Base-by-base conservation (phyloP, 2,329 filamentous ascomycete genomes). In the Paraconiothyrium brasiliense region DNA sequence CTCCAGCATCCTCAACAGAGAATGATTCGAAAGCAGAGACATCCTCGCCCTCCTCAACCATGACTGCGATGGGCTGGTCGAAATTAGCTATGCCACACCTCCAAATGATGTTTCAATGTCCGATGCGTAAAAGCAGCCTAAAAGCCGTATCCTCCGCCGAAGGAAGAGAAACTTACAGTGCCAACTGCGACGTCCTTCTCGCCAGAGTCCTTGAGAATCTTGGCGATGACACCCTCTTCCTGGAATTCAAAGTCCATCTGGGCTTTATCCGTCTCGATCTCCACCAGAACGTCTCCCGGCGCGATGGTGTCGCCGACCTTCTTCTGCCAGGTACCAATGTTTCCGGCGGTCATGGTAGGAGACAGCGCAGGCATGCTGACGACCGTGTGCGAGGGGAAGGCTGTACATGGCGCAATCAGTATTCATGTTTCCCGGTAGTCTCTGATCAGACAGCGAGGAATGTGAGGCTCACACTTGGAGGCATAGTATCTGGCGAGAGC, bases 181-280 rank as follows among this genome's bases (percentile, higher is more conserved):
- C 95, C 95, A 74, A 99, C 93, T 34, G 94, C 81, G 65, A 99
- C 85, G 79, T 99, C 95, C 86, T 98, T 99, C 81, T 90, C 91
- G 69, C 96, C 96, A 63, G 91, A 90, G 49, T 97, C 92, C 84
- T 93, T 95, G 76, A 99, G 85, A 67, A 98, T 87, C 87, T 97
- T 97, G 75, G 95, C 94, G 71, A 99, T 86, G 63, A 97, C 87
- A 85, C 94, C 95, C 79, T 98, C 95, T 77, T 99, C 95, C 83
- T 99, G 95, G 83, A 97, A 98, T 83, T 99, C 95, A 80, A 99
- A 98, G 85, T 99, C 95, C 95, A 99, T 99, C 85, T 98, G 95
- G 68, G 95, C 95, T 87, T 99, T 99, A 84, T 99, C 95, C 74
- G 95, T 99, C 87, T 99, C 95, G 76, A 98, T 97, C 86, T 97